Conservation (phyloP, 768 basidiomycete species). For the Dendrothele bispora region DNA sequence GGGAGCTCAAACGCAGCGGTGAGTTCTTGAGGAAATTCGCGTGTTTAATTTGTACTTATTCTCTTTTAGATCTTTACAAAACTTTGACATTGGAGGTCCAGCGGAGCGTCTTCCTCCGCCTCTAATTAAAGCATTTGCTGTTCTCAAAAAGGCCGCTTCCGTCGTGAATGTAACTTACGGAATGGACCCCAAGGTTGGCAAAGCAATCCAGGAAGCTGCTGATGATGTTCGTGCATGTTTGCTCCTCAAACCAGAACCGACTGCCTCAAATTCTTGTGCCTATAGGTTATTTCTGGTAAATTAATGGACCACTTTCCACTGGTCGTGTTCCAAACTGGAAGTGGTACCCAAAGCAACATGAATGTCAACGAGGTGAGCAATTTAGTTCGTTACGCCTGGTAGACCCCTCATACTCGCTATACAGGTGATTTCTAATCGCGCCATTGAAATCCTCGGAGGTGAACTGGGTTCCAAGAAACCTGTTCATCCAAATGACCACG, state of each 20-base stretch:
- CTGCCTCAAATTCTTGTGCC: conserved; percentile 6
- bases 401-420: neutral
- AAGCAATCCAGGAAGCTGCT: conserved; percentile 89
- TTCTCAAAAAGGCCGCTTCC: conserved; percentile 96
- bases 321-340: conserved; percentile 99
- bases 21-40: conserved; percentile 10
- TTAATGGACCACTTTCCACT: conserved; percentile 95
- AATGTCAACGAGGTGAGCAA: conserved; percentile 86
- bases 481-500: conserved; percentile 99
- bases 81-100: conserved; percentile 97
- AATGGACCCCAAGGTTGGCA: conserved; percentile 81
- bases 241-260: neutral
- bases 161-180: conserved; percentile 90
- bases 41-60: neutral
- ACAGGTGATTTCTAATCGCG: conserved; percentile 96
- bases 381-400: neutral
- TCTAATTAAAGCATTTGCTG: conserved; percentile 97
- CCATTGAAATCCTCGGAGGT: conserved; percentile 95
- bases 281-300: conserved; percentile 94
- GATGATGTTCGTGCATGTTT: conserved; percentile 68
- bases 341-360: conserved; percentile 99
- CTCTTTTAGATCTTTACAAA: conserved; percentile 76
- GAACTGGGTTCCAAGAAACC: conserved; percentile 94
- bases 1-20: conserved; percentile 99
- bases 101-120: conserved; percentile 91